A percentile compares a stretch with the other conserved stretches of the same genome.
Conservation (phyloP, 805 yeast genomes). For the Tetrapisispora namnaoensis region DNA sequence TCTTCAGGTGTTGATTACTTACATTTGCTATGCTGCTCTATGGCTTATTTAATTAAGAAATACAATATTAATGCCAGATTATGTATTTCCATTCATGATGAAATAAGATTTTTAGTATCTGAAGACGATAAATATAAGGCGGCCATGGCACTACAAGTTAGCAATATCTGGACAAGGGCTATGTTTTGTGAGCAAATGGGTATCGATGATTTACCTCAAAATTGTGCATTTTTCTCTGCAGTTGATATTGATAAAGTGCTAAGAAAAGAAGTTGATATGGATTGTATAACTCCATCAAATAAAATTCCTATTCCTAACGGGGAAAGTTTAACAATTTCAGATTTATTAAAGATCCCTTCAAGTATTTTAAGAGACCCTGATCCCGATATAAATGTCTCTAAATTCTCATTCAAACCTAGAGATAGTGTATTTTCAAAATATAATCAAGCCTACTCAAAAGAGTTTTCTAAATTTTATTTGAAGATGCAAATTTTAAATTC, state of each 20-base stretch:
- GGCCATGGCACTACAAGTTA: conserved; percentile 76
- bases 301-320: conserved; percentile 66
- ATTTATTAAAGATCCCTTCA: conserved; percentile 37
- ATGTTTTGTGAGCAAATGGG: conserved; percentile 92
- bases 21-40: conserved; percentile 72
- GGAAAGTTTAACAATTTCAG: conserved; percentile 54
- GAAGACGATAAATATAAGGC: conserved; percentile 66
- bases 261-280: conserved; percentile 87
- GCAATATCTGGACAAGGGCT: conserved; percentile 93
- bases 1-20: conserved; percentile 96
- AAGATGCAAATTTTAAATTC: conserved; percentile 24
- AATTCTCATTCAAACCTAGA: conserved; percentile 16
- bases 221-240: conserved; percentile 90
- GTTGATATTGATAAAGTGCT: conserved; percentile 84
- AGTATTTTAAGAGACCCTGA: conserved; percentile 13
- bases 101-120: conserved; percentile 69
- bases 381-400: conserved; percentile 13
- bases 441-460: conserved; percentile 20
- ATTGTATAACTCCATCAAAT: conserved; percentile 86
- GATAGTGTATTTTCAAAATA: conserved; percentile 26
- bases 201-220: conserved; percentile 79
- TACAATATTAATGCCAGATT: conserved; percentile 68
- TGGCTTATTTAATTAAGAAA: conserved; percentile 67
- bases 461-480: conserved; percentile 19
- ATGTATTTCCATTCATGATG: conserved; percentile 89